Conservation (phyloP, 176 grass and related monocot species). For the Carex scoparia region DNA sequence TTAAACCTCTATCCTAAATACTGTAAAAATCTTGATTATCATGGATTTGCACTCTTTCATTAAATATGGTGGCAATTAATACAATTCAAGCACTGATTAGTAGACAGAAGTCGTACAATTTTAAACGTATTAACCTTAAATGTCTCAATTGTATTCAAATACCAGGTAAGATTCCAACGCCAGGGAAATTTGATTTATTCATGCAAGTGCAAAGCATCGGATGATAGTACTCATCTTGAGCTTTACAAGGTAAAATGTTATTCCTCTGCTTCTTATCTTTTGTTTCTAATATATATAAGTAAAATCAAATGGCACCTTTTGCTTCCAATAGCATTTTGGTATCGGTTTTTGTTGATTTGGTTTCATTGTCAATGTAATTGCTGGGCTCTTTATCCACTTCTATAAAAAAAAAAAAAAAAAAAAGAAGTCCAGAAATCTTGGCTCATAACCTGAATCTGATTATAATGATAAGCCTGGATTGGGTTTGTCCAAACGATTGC, state of each 20-base stretch:
- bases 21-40: not conserved
- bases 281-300: not conserved
- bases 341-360: too few species aligned
- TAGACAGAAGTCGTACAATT: too few species aligned
- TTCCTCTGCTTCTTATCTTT: constrained; percentile 2
- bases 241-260: constrained; percentile 44
- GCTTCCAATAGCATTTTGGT: too few species aligned
- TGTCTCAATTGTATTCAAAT: not conserved
- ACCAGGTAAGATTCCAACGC: constrained; percentile 49
- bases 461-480: not conserved
- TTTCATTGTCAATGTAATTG: too few species aligned
- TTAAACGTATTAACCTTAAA: too few species aligned
- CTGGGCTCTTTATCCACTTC: too few species aligned
- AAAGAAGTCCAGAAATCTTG: not conserved
- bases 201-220: constrained; percentile 53
- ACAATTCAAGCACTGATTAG: too few species aligned
- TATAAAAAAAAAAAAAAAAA: not conserved
- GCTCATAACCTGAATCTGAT: not conserved
- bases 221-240: constrained; percentile 38
- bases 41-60: not conserved
- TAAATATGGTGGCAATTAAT: too few species aligned
- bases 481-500: not conserved
- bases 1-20: too few species aligned
- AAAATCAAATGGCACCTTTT: not conserved
- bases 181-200: constrained; percentile 38